Evolutionary conservation across 2,329 filamentous ascomycete genomes (phyloP), one percentile per base, ranked within the genome.

Genomic region (Pezicula carpinea): DNA sequence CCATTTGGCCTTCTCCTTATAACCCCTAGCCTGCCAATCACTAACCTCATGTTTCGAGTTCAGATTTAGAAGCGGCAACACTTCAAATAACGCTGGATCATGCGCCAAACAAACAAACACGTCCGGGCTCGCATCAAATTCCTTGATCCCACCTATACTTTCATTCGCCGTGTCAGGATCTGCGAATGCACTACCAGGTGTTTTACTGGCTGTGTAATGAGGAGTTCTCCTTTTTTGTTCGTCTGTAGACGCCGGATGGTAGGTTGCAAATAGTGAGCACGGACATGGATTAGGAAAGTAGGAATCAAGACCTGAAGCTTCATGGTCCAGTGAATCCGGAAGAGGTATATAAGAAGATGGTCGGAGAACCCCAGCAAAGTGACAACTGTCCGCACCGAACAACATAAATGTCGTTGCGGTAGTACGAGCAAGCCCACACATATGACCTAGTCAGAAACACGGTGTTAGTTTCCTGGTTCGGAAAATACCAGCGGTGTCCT

Each of bases 301-400:
- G 6, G 17, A 19, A 39, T 39, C 38, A 22, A 39, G 38, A 39
- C 38, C 38, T 22, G 38, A 19, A 21, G 6, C 17, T 21, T 21
- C 17, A 13, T 11, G 17, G 11, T 39, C 38, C 11, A 39, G 18
- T 11, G 17, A 11, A 11, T 39, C 38, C 7, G 38, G 38, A 11
- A 39, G 38, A 21, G 38, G 38, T 21, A 39, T 21, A 11, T 22
- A 21, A 13, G 17, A 19, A 13, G 17, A 21, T 10, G 38, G 38
- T 21, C 38, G 38, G 21, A 39, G 17, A 14, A 6, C n/a, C 11
- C 38, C 38, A 21, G 17, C 38, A 39, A 39, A 39, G 22, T 74
- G 71, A 14, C 66, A 71, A 15, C 65, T 53, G 48, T 75, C 72
- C 3, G 64, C 72, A 0, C 69, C 70, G 47, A 72, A 58, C 8